Evolutionary conservation across 1,284 basidiomycete species (phyloP).

Genomic region (Melampsora americana): DNA sequence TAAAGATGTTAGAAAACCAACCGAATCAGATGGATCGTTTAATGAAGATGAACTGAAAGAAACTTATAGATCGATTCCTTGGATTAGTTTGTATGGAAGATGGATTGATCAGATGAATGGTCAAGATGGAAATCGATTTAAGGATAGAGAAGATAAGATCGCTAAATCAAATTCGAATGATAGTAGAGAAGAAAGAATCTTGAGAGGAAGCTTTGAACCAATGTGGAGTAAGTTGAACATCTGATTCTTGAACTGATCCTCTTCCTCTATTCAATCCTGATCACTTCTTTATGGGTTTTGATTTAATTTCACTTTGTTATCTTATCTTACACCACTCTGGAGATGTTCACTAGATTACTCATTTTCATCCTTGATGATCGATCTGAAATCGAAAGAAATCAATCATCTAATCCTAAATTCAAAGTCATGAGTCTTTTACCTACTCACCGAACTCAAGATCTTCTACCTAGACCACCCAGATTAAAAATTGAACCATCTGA

Average conservation of each 20-base stretch:
- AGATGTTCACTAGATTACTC: slow-evolving; percentile 41
- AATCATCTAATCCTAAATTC: not conserved
- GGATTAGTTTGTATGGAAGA: slow-evolving; percentile 33
- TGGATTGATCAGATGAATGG: slow-evolving; percentile 8
- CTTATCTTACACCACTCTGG: slow-evolving; percentile 39
- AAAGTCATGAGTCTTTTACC: slow-evolving; percentile 26
- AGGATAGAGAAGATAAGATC: slow-evolving; percentile 7
- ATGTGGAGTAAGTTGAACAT: slow-evolving; percentile 40
- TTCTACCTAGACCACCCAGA: slow-evolving; percentile 28
- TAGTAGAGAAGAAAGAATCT: not conserved
- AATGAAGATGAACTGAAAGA: not conserved
- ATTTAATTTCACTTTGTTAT: not conserved
- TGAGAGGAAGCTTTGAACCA: slow-evolving; percentile 21
- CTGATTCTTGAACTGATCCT: not conserved
- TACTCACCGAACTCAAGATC: slow-evolving; percentile 17
- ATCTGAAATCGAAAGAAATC: not conserved
- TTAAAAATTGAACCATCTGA: slow-evolving; percentile 36
- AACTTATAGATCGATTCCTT: not conserved
- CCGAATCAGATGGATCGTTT: slow-evolving; percentile 13
- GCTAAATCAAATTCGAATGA: not conserved
- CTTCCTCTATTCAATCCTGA: not conserved
- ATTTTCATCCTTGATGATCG: slow-evolving; percentile 24
- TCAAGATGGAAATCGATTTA: slow-evolving; percentile 36
- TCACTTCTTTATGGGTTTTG: not conserved
- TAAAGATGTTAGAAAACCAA: slow-evolving; percentile 31